Evolutionary conservation across 1,284 basidiomycete species (phyloP), one percentile per base, ranked within the genome.

Genomic region (Fomitopsis schrenkii): DNA sequence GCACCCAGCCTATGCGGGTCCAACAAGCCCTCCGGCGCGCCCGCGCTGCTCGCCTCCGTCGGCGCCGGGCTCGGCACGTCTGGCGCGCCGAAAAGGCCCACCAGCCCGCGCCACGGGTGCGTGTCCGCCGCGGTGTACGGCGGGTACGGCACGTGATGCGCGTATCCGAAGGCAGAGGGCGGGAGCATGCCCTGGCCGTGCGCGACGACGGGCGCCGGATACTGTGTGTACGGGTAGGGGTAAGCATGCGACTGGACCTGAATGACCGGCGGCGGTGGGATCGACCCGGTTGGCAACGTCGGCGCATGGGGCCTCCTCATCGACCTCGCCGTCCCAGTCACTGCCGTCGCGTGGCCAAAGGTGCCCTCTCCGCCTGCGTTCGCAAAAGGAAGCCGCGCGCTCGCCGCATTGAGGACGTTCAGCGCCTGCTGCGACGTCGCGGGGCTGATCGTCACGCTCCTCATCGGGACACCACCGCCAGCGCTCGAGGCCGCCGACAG

Each of bases 21-120:
- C 36, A 80, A 70, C 45, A 80, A 70, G 17, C 78, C 78, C 22
- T 79, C 78, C 1, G 69, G 68, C 19, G 64, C 68, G 22, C 64
- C 59, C 8, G 57, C 63, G 44, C 65, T 69, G 7, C 72, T 74
- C 57, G 68, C 72, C 30, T 77, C 77, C 14, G 77, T 77, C 33
- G 63, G 67, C 22, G 55, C 74, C 0, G 78, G 77, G 4, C 77
- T 76, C 19, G 78, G 77, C 38, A 70, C 64, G 46, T 60, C 65
- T 1, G 70, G 58, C 50, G 56, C 33, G 38, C 61, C 61, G 10
- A 61, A 57, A 10, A 58, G 26, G 4, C 61, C 33, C 10, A 62
- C 63, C 2, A 68, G 58, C 4, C 66, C 63, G 7, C 66, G 66
- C 69, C 70, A 71, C 7, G 59, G 36, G 19, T 55, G 54, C 36